Percentiles rank a stretch among this genome's conserved stretches.
Evolutionary conservation across 768 basidiomycete genomes (phyloP).

Genomic region (Suillus variegatus): DNA sequence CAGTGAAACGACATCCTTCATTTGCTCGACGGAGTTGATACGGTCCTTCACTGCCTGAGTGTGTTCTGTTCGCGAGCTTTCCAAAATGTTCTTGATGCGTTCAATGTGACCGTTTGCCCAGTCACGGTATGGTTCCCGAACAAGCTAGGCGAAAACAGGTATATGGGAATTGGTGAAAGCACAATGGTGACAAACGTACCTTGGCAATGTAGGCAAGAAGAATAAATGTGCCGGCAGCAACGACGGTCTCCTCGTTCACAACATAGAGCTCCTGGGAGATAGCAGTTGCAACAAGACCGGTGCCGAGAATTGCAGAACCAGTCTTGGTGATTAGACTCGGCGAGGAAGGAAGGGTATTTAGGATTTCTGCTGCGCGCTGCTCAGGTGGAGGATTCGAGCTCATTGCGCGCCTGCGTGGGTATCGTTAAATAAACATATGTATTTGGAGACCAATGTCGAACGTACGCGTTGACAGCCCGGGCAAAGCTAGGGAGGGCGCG

Average conservation of each 20-base stretch:
- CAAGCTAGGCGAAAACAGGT: conserved; percentile 46
- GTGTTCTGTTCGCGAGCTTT: conserved; percentile 83
- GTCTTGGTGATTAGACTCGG: conserved; percentile 94
- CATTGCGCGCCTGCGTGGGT: conserved; percentile 58
- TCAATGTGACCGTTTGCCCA: conserved; percentile 92
- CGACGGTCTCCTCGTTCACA: conserved; percentile 93
- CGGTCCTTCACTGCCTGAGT: conserved; percentile 92
- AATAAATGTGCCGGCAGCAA: conserved; percentile 81
- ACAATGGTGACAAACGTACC: conserved; percentile 43
- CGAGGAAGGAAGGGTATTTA: conserved; percentile 84
- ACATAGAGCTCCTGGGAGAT: conserved; percentile 98
- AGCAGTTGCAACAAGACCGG: conserved; percentile 85
- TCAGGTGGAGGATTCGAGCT: conserved; percentile 72
- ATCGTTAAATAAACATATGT: conserved; percentile 11
- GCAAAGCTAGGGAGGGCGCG: conserved; percentile 50
- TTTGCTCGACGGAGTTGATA: conserved; percentile 86
- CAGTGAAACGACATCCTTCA: conserved; percentile 94
- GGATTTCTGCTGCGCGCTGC: conserved; percentile 87
- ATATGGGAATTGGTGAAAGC: conserved; percentile 10
- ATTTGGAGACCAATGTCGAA: conserved; percentile 15
- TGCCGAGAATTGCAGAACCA: conserved; percentile 87
- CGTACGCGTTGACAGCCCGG: conserved; percentile 50
- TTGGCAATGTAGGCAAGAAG: conserved; percentile 82
- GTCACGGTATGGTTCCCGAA: conserved; percentile 85
- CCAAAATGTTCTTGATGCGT: conserved; percentile 79